Evolutionary conservation across 2,329 filamentous ascomycete species (phyloP).

Genomic region (Penicillium sp.): DNA sequence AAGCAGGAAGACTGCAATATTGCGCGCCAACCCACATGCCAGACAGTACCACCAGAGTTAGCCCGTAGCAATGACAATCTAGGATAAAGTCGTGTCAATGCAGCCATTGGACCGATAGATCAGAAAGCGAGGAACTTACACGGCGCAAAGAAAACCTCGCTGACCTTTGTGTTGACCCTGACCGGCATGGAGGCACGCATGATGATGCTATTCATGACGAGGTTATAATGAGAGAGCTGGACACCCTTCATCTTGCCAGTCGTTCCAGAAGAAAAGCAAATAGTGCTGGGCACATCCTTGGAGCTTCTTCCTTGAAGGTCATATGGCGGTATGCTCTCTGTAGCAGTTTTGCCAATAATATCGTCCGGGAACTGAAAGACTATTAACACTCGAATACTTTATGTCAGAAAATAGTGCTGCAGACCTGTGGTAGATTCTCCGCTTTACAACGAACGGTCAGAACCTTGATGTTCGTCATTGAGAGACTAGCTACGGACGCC

Average conservation of each 20-base stretch:
- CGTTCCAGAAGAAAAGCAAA: constrained; percentile 71
- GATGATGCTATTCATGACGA: constrained; percentile 64
- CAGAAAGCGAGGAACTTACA: constrained; percentile 8
- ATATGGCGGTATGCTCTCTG: constrained; percentile 19
- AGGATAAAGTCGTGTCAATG: not conserved
- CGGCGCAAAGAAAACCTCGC: constrained; percentile 21
- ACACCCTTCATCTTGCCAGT: constrained; percentile 85
- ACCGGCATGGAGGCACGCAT: constrained; percentile 17
- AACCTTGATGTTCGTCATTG: constrained; percentile 3
- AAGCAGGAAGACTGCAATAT: constrained; percentile 14
- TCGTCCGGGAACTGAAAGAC: constrained; percentile 19
- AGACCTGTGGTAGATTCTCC: not conserved
- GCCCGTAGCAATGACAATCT: constrained; percentile 24
- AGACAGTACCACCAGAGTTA: constrained; percentile 11
- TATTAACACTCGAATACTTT: not conserved
- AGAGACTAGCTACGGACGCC: constrained; percentile 13
- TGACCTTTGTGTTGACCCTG: constrained; percentile 15
- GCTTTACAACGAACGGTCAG: constrained; percentile 3
- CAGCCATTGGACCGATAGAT: not conserved
- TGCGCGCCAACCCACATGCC: constrained; percentile 22
- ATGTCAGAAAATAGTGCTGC: not conserved
- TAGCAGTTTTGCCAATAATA: constrained; percentile 8
- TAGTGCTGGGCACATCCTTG: constrained; percentile 20
- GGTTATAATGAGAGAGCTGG: constrained; percentile 73
- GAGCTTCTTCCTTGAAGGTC: constrained; percentile 19